Evolutionary conservation across 768 basidiomycete species (phyloP), one percentile per base, ranked within the genome.

Genomic region (Tricholoma hemisulphureum): DNA sequence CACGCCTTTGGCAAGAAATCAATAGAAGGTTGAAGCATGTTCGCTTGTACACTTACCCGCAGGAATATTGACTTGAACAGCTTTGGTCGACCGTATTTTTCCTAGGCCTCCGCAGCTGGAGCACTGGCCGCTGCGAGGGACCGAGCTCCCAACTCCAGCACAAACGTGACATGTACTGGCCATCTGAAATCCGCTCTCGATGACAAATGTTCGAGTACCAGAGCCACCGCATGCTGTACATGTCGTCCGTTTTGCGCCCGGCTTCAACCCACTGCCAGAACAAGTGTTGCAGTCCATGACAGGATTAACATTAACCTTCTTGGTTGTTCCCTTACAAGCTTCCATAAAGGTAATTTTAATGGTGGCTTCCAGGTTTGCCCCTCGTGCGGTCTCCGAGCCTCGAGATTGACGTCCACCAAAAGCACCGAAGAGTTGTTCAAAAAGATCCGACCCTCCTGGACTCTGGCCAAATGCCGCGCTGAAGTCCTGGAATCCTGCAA

Each of bases 101-200:
- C 97, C 97, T 28, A 93, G 80, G 16, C 97, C 97, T 29, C 78
- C 83, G 70, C 97, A 99, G 51, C 79, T 76, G 10, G 82, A 80
- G 69, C 97, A 99, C 63, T 89, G 83, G 53, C 87, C 82, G 41
- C 83, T 86, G 24, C 84, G 85, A 56, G 94, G 93, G 31, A 97
- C 83, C 2, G 82, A 83, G 41, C 84, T 84, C 23, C 97, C 97
- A 26, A 82, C 79, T 9, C 97, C 97, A 16, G 82, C 78, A 73
- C 97, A 99, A 24, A 82, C 69, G 54, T 80, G 78, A 75, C 97
- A 99, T 28, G 93, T 94, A 60, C 87, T 91, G 21, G 94, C 87
- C 93, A 99, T 95, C 70, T 94, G 91, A 84, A 99, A 98, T 16
- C 97, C 97, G 69, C 82, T 88, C 67, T 93, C 87, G 67, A 99